Base-by-base conservation (phyloP, 345 rosid species). In the rapeseed (Brassica napus) region DNA sequence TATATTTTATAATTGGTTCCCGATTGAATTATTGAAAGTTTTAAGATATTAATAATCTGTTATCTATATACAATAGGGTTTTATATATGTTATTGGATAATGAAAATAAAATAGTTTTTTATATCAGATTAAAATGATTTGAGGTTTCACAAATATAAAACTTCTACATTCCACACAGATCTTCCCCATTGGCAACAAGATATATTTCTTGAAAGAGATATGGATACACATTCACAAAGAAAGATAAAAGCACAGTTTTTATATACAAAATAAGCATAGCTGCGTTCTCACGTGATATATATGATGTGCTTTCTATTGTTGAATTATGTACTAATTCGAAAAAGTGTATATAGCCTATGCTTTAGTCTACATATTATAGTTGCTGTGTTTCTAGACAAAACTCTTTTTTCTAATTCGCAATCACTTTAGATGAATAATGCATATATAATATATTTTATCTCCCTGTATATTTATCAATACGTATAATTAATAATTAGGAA, bases 221-320 rank as follows among this genome's bases (percentile, higher is more conserved):
- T 42, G 49, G 7, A 23, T 15, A 69, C 42, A 69, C 62, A 37
- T 8, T 18, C 69, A 37, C 14, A 35, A n/a, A 21, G 18, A 52
- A 8, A 30, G 47, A 14, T 26, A 68, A 44, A 68, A 47, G 14
- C 21, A 24, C n/a, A 30, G 60, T 49, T 47, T 52, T 28, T 62
- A 1, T 55, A 35, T 4, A 35, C 18, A 71, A 58, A 54, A 31
- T 3, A 72, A 72, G 15, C 68, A 60, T 24, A 72, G 58, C 32
- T 63, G 35, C 28, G 62, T 47, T 64, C 42, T 73, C 69, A 73
- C 18, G 42, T 60, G 47, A 37, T 24, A 61, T 24, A 61, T 47
- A 73, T 63, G 76, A 21, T 62, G 60, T 5, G 60, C n/a, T 15
- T 72, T 59, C 63, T 59, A 59, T 9, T 4, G 2, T 24, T 59